Base-by-base conservation (phyloP, 2,329 filamentous ascomycete genomes). In the Phyllachora maydis region DNA sequence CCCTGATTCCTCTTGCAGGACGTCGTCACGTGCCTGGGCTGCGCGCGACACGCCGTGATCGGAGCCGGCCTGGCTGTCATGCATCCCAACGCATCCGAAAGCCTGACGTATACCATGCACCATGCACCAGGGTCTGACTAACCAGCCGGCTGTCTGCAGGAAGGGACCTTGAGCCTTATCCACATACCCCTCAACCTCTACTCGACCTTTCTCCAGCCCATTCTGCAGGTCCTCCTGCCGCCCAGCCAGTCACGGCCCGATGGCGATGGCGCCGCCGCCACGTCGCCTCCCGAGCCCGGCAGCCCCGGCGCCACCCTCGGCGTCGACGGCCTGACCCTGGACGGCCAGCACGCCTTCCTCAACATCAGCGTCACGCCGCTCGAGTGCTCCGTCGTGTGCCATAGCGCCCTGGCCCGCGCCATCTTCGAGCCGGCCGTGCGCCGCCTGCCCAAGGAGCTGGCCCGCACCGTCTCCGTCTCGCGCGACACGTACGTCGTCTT, bases 321-420 rank as follows among this genome's bases (percentile, higher is more conserved):
- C 20, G 41, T 55, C 21, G 52, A 58, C 29, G 59, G 56, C 11
- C 46, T 63, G 20, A 56, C 53, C 4, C 30, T 47, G 20, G 58
- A 62, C 31, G 51, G 56, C 30, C 60, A 61, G 40, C 75, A 88
- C 47, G 69, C 70, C 21, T 95, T 98, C 46, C 63, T 93, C 43
- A 95, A 95, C 46, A 70, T 98, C 35, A 90, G 79, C 31, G 65
- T 95, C 38, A 95, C 83, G 1, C 79, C 82, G 0, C 65, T 91
- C 26, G 88, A 93, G 47, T 91, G 81, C 50, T 92, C 82, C 4
- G 64, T 98, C 24, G 81, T 91, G 25, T 95, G 85, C 42, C 75
- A 85, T 31, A 66, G 67, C 28, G 58, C 65, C 19, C 73, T 81
- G 50, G 75, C 78, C 5, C 56, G 66, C 22, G 61, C 66, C 26